Conservation (phyloP, 148 eudicot genomes). For the Dysphania ambrosioides region DNA sequence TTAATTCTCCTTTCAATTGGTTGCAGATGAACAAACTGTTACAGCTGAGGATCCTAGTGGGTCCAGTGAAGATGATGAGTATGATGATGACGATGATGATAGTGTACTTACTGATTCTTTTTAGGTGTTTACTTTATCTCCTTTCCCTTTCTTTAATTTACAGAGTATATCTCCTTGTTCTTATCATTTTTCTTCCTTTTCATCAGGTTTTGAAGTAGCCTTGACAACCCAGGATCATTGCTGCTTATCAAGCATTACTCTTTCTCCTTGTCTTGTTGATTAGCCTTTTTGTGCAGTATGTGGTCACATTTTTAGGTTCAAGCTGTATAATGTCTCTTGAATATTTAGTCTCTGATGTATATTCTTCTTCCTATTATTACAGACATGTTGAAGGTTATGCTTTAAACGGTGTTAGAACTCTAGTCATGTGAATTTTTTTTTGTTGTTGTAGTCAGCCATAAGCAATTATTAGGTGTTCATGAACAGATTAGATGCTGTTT, state of each 20-base stretch:
- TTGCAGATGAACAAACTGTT: slow-evolving; percentile 29
- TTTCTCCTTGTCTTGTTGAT: slow-evolving; percentile 7
- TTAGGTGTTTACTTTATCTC: slow-evolving; percentile 30
- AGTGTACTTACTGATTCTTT: slow-evolving; percentile 47
- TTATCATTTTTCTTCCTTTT: neutral
- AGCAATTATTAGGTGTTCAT: neutral
- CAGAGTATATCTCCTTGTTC: neutral
- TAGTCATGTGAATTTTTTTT: neutral
- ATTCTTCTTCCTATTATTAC: slow-evolving; percentile 19
- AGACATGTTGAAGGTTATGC: slow-evolving; percentile 4
- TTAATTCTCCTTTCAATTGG: slow-evolving; percentile 3
- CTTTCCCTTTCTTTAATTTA: neutral
- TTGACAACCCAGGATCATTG: slow-evolving; percentile 12
- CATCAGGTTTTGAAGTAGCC: slow-evolving; percentile 23
- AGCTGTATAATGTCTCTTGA: slow-evolving; percentile 1
- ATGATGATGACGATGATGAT: slow-evolving; percentile 42
- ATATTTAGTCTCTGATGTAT: slow-evolving; percentile 21
- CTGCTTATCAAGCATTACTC: neutral
- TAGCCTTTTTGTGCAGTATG: slow-evolving; percentile 13
- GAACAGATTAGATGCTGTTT: neutral
- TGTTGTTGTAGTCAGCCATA: neutral
- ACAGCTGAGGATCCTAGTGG: slow-evolving; percentile 34
- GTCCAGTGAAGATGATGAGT: slow-evolving; percentile 44
- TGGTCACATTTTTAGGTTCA: slow-evolving; percentile 7
- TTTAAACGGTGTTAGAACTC: no score